Conservation (phyloP, 2,329 filamentous ascomycete species). For the Ophiosphaerella narmari region DNA sequence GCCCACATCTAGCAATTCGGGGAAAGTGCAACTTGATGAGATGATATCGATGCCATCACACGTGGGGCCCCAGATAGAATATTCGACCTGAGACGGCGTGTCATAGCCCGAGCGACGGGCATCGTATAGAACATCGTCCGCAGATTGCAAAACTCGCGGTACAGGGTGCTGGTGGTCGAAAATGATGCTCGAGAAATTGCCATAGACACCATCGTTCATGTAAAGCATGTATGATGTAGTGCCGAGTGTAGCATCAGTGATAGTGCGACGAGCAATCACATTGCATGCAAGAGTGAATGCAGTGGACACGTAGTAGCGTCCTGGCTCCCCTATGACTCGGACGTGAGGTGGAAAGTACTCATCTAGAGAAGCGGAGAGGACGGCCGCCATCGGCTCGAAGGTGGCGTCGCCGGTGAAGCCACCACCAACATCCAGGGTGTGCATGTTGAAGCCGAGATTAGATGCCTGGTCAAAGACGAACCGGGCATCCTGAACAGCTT, state of each 20-base stretch:
- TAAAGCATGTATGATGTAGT: conserved; percentile 92
- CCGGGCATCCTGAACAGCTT: conserved; percentile 88
- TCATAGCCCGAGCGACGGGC: conserved; percentile 42
- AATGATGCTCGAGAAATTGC: conserved; percentile 99
- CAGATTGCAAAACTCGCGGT: conserved; percentile 75
- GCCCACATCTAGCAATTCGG: conserved; percentile 80
- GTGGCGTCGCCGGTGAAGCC: conserved; percentile 90
- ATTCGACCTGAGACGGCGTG: conserved; percentile 67
- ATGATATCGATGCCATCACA: conserved; percentile 98
- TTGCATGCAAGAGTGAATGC: conserved; percentile 96
- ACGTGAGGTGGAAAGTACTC: conserved; percentile 83
- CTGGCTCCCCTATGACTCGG: conserved; percentile 92
- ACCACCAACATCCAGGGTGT: conserved; percentile 90
- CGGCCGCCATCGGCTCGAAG: conserved; percentile 86
- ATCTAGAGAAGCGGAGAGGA: conserved; percentile 79
- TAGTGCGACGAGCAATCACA: conserved; percentile 90
- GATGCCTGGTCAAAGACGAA: conserved; percentile 84
- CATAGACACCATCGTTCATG: conserved; percentile 95
- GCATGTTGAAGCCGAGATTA: conserved; percentile 76
- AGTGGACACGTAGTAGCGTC: conserved; percentile 90
- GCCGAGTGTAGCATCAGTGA: conserved; percentile 69
- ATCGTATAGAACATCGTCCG: conserved; percentile 62
- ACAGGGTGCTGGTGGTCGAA: conserved; percentile 95
- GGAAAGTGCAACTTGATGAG: conserved; percentile 76
- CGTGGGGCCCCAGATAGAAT: conserved; percentile 97